Evolutionary conservation across 164 flowering plant genomes (phyloP), one percentile per base, ranked within the genome.

Genomic region (Vitis rotundifolia): DNA sequence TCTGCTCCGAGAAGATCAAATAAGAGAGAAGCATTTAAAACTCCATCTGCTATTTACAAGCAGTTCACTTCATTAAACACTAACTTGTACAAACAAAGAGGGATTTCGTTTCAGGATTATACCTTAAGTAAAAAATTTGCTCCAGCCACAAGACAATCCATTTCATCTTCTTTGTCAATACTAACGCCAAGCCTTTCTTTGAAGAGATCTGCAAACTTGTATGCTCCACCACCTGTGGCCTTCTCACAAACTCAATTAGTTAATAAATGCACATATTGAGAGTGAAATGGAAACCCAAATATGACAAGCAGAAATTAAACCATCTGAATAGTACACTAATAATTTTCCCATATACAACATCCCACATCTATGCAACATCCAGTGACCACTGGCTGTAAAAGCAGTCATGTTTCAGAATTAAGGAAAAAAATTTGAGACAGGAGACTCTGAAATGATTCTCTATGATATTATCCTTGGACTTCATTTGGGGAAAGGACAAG

Each of bases 221-320:
- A 88, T 52, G 99, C 99, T 59, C 99, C 99, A 70, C 99, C 99
- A 63, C 99, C 99, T 75, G 99, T 95, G 75, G 98, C 98, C 99
- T 95, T 83, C 72, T 56, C 82, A 78, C 63, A 76, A 76, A 73
- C 64, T 63, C 59, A 77, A 66, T 13, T 66, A 72, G 70, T 75
- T 67, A 71, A 70, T n/a, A 55, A 37, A 67, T n/a, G 11, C 3
- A 31, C 10, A 54, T 8, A 51, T 19, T 50, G 63, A 47, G 14
- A 16, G 11, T 11, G 28, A 60, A 64, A 37, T 37, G 44, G 44
- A 37, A 3, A 3, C 7, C 44, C 44, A 37, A 3, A 37, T 37
- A 37, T 3, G 7, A 37, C 44, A 37, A 37, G 44, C 44, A 37
- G 44, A 37, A 37, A 22, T 2, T 22, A 22, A 22, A 22, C 26